These are phyloP conservation scores for Panellus pusillus DNA, from an alignment of 768 basidiomycete genomes.

Conservation along the genomic window DNA sequence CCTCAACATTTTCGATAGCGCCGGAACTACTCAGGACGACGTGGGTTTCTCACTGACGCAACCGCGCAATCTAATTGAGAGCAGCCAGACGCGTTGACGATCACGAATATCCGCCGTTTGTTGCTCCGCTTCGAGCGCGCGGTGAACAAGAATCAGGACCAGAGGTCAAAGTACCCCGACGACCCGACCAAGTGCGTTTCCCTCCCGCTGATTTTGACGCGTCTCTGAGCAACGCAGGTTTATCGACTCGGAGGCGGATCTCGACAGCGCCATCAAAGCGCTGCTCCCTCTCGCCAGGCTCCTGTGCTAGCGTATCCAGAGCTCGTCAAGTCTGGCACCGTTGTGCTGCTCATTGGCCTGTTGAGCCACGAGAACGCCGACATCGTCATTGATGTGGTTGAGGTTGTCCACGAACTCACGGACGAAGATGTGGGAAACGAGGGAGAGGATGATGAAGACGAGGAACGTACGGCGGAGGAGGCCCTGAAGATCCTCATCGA, in stretches of 20 bases:
- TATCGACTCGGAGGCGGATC: conserved; percentile 97
- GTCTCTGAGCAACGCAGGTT: conserved; percentile 55
- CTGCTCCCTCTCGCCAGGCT: conserved; percentile 88
- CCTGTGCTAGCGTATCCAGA: conserved; percentile 87
- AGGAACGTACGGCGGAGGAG: conserved; percentile 57
- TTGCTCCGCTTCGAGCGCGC: conserved; percentile 84
- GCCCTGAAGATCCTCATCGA: conserved; percentile 76
- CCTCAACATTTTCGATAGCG: conserved; percentile 87
- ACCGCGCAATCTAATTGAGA: conserved; percentile 20
- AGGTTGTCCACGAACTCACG: conserved; percentile 89
- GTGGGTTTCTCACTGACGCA: conserved; percentile 42
- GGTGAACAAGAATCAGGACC: conserved; percentile 92
- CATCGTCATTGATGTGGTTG: conserved; percentile 94
- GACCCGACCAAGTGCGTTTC: conserved; percentile 80
- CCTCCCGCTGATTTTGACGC: neutral
- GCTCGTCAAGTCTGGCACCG: conserved; percentile 72
- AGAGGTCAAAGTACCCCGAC: conserved; percentile 91
- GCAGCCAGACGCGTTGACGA: conserved; percentile 66
- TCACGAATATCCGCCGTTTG: conserved; percentile 69
- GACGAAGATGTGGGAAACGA: conserved; percentile 94
- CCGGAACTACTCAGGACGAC: conserved; percentile 52
- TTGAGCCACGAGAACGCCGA: conserved; percentile 96
- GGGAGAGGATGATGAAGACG: conserved; percentile 63
- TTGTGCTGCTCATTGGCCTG: conserved; percentile 74
- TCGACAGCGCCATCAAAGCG: conserved; percentile 84